These are phyloP conservation scores for Elsinoe necatrix DNA, from an alignment of 2,329 filamentous ascomycete genomes.

Conservation along the genomic window DNA sequence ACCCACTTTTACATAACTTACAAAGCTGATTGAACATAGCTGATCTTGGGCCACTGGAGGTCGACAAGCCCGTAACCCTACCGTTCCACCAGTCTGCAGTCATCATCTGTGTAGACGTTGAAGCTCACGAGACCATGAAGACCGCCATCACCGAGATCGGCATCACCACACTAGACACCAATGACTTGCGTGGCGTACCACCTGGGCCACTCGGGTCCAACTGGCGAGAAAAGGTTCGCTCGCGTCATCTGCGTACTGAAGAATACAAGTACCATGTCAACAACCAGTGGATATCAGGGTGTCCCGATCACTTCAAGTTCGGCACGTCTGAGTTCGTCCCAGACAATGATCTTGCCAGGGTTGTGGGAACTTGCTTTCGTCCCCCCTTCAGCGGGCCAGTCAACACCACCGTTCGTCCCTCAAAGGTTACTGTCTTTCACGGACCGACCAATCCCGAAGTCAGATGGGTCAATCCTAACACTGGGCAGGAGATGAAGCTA, in stretches of 20 bases:
- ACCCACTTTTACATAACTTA: neutral
- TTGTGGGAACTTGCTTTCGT: conserved; percentile 48
- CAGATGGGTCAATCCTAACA: neutral
- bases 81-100: conserved; percentile 45
- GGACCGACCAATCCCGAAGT: neutral
- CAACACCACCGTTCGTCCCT: neutral
- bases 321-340: conserved; percentile 52
- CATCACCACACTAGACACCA: conserved; percentile 69
- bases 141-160: conserved; percentile 75
- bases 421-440: neutral
- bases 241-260: conserved; percentile 65
- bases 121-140: conserved; percentile 64
- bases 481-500: neutral
- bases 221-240: conserved; percentile 61
- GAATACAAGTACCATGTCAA: conserved; percentile 64
- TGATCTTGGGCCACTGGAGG: neutral
- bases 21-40: neutral
- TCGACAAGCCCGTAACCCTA: conserved; percentile 1
- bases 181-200: conserved; percentile 44
- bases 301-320: conserved; percentile 67
- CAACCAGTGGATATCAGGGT: conserved; percentile 58
- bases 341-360: conserved; percentile 36
- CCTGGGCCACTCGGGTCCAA: conserved; percentile 55
- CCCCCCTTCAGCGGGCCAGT: conserved; percentile 42
- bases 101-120: conserved; percentile 73